Evolutionary conservation across 1,284 basidiomycete species (phyloP).

Genomic region (Trametes pubescens): DNA sequence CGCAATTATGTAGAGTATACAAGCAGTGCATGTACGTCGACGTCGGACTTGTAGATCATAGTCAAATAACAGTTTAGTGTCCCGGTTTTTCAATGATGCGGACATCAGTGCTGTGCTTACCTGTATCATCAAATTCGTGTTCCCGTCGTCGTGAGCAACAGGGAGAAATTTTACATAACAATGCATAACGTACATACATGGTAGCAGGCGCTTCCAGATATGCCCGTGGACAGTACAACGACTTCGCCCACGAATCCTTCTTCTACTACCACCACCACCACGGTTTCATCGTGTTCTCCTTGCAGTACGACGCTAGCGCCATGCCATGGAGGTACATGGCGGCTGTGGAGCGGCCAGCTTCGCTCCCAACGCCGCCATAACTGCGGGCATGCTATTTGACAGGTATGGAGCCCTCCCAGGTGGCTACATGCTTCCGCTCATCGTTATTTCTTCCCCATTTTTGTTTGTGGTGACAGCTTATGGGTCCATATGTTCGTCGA

Average conservation of each 20-base stretch:
- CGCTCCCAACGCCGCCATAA: not conserved
- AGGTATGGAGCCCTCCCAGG: slow-evolving; percentile 3
- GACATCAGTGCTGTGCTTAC: not conserved
- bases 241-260: not conserved
- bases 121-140: not conserved
- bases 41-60: not conserved
- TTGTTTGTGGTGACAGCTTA: not conserved
- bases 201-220: not conserved
- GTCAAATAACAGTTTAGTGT: not conserved
- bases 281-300: not conserved
- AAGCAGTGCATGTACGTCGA: not conserved
- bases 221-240: not conserved
- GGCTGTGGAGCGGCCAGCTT: not conserved
- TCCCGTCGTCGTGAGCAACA: not conserved
- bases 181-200: not conserved
- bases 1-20: not conserved
- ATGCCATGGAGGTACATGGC: not conserved
- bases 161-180: not conserved
- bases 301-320: not conserved
- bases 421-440: not conserved
- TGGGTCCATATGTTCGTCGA: slow-evolving; percentile 12
- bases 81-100: not conserved
- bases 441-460: not conserved
- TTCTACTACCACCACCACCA: not conserved
- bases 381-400: not conserved